Conservation (phyloP, 352 stramenopile species). For the Globisporangium polare region DNA sequence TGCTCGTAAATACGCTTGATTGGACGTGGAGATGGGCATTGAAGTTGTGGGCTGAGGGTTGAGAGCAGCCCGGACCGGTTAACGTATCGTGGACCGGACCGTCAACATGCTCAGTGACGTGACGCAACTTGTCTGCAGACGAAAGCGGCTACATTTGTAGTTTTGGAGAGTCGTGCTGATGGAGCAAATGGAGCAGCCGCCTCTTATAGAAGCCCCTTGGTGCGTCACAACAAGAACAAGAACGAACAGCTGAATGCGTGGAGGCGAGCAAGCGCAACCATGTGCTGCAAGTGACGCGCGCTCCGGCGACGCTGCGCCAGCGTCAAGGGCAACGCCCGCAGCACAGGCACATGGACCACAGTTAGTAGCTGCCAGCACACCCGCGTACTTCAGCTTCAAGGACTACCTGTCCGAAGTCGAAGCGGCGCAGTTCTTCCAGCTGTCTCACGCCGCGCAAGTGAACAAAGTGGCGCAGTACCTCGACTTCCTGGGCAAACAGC, state of each 20-base stretch:
- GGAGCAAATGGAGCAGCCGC: no score
- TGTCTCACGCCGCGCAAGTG: constrained; percentile 45
- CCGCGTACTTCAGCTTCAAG: constrained; percentile 60
- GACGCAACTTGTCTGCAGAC: constrained; percentile 7
- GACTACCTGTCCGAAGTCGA: constrained; percentile 50
- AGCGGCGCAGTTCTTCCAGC: constrained; percentile 44
- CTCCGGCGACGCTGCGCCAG: no score
- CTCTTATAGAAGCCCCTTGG: not conserved
- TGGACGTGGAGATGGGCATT: no score
- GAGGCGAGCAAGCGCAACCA: not conserved
- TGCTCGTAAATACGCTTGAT: not conserved
- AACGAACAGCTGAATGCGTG: no score
- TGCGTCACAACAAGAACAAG: no score
- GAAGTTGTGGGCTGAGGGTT: not conserved
- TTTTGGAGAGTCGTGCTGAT: not conserved
- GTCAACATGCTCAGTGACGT: not conserved
- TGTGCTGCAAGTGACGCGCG: not conserved
- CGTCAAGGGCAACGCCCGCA: not conserved
- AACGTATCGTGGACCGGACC: not conserved
- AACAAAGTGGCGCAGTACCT: constrained; percentile 61
- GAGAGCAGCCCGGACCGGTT: not conserved
- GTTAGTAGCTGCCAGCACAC: not conserved
- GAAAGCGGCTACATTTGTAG: not conserved
- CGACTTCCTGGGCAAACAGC: constrained; percentile 52
- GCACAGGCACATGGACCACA: not conserved